Percentiles rank a stretch among this genome's conserved stretches.
Conservation (phyloP, 208 protist genomes). For the Trypanosoma congolense region DNA sequence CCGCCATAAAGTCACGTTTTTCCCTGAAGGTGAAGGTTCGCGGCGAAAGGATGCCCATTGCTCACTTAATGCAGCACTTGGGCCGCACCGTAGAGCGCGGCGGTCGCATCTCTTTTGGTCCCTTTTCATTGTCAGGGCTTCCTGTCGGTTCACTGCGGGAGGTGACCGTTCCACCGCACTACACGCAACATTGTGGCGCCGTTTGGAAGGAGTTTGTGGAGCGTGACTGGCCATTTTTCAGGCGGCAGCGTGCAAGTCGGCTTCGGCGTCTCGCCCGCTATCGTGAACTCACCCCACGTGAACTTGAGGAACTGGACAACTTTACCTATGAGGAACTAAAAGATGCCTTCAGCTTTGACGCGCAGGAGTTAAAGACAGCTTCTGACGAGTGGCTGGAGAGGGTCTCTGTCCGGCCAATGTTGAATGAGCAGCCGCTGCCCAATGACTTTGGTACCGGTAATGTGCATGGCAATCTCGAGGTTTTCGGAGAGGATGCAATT, state of each 20-base stretch:
- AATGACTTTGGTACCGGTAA: constrained; percentile 23
- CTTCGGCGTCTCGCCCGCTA: constrained; percentile 56
- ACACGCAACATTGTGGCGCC: constrained; percentile 48
- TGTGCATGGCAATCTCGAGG: constrained; percentile 4
- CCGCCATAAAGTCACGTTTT: constrained; percentile 69
- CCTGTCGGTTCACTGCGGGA: constrained; percentile 81
- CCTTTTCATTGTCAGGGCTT: constrained; percentile 67
- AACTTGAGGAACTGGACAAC: constrained; percentile 83
- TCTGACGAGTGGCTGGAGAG: constrained; percentile 30
- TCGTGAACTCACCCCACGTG: constrained; percentile 71
- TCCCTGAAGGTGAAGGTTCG: constrained; percentile 82
- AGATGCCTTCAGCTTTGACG: constrained; percentile 63
- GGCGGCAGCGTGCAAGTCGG: constrained; percentile 63
- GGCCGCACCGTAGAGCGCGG: constrained; percentile 72
- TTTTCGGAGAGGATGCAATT: constrained; percentile 15
- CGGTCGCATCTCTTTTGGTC: constrained; percentile 82
- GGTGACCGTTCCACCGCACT: constrained; percentile 79
- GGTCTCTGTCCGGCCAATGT: constrained; percentile 15
- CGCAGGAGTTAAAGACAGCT: constrained; percentile 45
- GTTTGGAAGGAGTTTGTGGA: constrained; percentile 85
- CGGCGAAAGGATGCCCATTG: constrained; percentile 63
- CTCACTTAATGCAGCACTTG: constrained; percentile 81
- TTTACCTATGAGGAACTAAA: constrained; percentile 85
- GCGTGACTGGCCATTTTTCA: constrained; percentile 86
- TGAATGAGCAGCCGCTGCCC: constrained; percentile 27